Base-by-base conservation (phyloP, 192 early-diverging fungal genomes). In the Tieghemiomyces parasiticus region DNA sequence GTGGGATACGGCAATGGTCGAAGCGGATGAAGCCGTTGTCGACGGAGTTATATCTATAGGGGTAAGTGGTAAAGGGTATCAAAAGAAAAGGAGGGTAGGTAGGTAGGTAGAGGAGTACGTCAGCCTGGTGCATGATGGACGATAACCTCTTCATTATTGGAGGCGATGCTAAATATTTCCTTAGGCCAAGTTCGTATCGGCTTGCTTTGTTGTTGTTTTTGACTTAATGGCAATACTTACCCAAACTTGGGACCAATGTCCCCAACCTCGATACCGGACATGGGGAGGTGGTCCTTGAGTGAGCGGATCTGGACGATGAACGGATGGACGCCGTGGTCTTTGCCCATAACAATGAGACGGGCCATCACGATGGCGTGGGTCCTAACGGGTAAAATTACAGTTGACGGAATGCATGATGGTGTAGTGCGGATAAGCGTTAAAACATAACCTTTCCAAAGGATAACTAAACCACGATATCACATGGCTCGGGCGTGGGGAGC, bases 241-340 rank as follows among this genome's bases (percentile, higher is more conserved):
- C 90, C 90, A 61, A 89, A 86, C 78, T 93, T 93, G 46, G 87
- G 85, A 14, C 90, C 90, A 64, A 93, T 79, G 59, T 93, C 88
- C 48, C 87, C 87, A n/a, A 89, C 81, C 38, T 80, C 87, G 58
- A 93, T 78, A 55, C 90, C 88, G 3, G 74, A 65, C 58, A 93
- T 65, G 55, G 84, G 80, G 60, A 66, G 71, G 69, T 93, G 90
- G 58, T 81, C 77, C 60, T 79, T 72, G 30, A 81, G 67, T 22
- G 81, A 83, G 56, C 90, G 87, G 38, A 93, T 82, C 12, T 82
- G 90, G 38, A 91, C 87, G 28, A 82, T 70, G 58, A 93, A 86
- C 1, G 88, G 83, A 60, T 87, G 85, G 10, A 86, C 83, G 20
- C 90, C 90, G 61, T 73, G 73, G 56, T 81, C 78, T 68, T 88